Conservation (phyloP, 2,329 filamentous ascomycete genomes). For the Diplodia scrobiculata region DNA sequence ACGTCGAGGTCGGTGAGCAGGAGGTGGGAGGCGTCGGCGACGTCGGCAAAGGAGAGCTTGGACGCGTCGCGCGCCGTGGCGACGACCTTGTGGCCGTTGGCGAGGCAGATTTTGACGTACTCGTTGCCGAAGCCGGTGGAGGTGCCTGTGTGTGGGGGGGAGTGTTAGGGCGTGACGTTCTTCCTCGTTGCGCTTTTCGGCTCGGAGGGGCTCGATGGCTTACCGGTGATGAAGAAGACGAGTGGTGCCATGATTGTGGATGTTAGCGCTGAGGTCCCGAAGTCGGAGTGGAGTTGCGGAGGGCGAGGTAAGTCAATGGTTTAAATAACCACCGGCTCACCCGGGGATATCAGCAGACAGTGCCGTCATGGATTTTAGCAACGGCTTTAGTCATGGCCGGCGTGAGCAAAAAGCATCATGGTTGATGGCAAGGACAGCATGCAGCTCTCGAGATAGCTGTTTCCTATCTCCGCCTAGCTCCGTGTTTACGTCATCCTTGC, state of each 20-base stretch:
- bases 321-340: neutral
- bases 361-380: neutral
- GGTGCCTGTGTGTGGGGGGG: constrained; percentile 38
- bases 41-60: constrained; percentile 49
- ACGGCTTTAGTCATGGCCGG: neutral
- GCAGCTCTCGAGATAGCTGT: neutral
- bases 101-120: constrained; percentile 42
- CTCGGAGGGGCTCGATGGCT: no score
- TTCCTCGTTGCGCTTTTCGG: neutral
- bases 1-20: constrained; percentile 54
- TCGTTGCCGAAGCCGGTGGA: constrained; percentile 53
- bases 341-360: neutral
- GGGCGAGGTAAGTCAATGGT: neutral
- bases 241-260: constrained; percentile 44
- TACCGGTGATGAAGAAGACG: constrained; percentile 48
- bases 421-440: no score
- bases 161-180: neutral
- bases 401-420: neutral
- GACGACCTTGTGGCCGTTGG: constrained; percentile 47
- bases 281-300: neutral
- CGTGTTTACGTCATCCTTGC: neutral
- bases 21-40: constrained; percentile 50
- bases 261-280: neutral
- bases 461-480: constrained; percentile 15
- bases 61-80: constrained; percentile 51